phyloP scores from a whole-genome alignment of 2,329 filamentous ascomycete genomes.

The Pseudogymnoascus sp. region DNA sequence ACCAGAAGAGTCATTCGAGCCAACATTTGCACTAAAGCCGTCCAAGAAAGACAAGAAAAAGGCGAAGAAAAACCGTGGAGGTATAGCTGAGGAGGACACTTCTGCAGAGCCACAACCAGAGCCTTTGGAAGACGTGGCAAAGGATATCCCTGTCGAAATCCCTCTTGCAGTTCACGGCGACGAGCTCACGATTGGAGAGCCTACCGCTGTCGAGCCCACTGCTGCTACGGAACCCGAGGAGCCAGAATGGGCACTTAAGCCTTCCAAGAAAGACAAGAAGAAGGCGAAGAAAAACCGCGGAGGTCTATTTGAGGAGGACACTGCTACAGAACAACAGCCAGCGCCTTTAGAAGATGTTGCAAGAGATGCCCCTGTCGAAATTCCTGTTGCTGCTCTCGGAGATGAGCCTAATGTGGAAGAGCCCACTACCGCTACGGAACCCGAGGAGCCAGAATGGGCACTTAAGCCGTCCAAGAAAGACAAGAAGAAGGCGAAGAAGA shows the following conservation, averaged over 20 bases:
- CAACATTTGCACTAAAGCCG: not conserved
- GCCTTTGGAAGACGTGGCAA: not conserved
- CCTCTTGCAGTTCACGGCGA: not conserved
- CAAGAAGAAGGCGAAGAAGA: constrained; percentile 9
- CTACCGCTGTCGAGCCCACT: not conserved
- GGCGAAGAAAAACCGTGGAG: not conserved
- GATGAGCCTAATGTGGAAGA: not conserved
- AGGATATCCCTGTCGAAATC: not conserved
- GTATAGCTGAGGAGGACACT: not conserved
- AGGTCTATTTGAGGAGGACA: not conserved
- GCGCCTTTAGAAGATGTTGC: not conserved
- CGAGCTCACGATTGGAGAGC: not conserved
- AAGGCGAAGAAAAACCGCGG: constrained; percentile 29
- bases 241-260: not conserved
- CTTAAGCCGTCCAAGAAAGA: constrained; percentile 4
- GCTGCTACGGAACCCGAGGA: no score
- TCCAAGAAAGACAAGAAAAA: constrained; percentile 11
- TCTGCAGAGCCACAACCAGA: not conserved
- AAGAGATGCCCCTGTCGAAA: not conserved
- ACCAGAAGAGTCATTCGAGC: not conserved
- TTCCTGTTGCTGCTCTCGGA: not conserved
- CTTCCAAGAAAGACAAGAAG: constrained; percentile 16
- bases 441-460: not conserved
- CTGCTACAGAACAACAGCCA: not conserved
- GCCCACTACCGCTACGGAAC: not conserved